phyloP scores from a whole-genome alignment of 2,329 filamentous ascomycete species.

The Cryphonectria parasitica region DNA sequence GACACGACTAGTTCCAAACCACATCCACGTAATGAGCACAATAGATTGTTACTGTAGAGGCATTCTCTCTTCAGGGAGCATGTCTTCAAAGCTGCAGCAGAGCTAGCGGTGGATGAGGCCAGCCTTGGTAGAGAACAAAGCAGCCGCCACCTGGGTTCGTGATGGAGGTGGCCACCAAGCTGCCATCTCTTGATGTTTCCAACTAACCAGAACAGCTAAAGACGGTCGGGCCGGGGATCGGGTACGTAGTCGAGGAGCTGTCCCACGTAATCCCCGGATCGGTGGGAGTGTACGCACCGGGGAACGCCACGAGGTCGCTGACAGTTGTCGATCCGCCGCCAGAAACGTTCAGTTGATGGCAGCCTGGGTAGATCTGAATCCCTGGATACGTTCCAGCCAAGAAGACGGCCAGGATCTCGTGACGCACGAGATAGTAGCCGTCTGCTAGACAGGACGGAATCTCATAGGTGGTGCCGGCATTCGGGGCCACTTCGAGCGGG shows the following conservation, averaged over 20 bases:
- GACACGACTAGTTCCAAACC: no score
- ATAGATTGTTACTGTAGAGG: no score
- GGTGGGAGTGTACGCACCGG: slow-evolving; percentile 54
- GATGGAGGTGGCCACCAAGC: no score
- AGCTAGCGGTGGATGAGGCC: no score
- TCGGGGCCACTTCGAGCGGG: slow-evolving; percentile 48
- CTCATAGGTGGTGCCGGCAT: slow-evolving; percentile 52
- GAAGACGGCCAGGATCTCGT: slow-evolving; percentile 61
- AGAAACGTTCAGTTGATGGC: slow-evolving; percentile 60
- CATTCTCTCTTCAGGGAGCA: no score
- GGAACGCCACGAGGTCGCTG: slow-evolving; percentile 51
- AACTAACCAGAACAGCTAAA: slow-evolving; percentile 29
- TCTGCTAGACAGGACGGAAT: slow-evolving; percentile 56
- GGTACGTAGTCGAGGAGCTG: slow-evolving; percentile 49
- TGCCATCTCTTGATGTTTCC: background rate
- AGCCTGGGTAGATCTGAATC: slow-evolving; percentile 61
- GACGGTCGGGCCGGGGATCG: slow-evolving; percentile 51
- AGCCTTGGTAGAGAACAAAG: no score
- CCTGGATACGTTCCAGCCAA: slow-evolving; percentile 52
- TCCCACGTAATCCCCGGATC: slow-evolving; percentile 59
- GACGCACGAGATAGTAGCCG: slow-evolving; percentile 62
- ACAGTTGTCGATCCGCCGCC: slow-evolving; percentile 51
- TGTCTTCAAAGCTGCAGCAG: no score
- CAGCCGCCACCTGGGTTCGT: no score
- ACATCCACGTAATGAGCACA: no score